These are phyloP conservation scores for Scedosporium apiospermum DNA, from an alignment of 2,329 filamentous ascomycete species.

Conservation along the genomic window DNA sequence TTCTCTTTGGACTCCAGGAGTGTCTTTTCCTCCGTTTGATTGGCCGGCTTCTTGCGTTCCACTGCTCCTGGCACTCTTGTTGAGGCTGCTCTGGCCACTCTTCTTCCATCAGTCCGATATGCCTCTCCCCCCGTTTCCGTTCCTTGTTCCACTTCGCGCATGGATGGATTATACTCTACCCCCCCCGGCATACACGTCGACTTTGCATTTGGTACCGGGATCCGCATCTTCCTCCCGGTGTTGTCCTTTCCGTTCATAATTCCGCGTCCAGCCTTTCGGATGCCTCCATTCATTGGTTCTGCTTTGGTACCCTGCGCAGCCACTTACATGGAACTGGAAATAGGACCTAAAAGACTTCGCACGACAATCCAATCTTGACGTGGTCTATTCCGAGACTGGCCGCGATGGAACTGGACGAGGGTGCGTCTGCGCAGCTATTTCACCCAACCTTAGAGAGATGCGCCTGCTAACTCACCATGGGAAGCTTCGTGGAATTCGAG, in stretches of 20 bases:
- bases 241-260: not conserved
- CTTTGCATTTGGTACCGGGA: not conserved
- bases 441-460: constrained; percentile 6
- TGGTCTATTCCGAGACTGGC: constrained; percentile 94
- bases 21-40: not conserved
- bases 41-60: not conserved
- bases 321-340: constrained; percentile 71
- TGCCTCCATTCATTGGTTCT: not conserved
- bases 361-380: constrained; percentile 89
- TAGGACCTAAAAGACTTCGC: constrained; percentile 99
- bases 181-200: not conserved
- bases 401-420: constrained; percentile 88
- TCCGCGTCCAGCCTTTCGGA: not conserved
- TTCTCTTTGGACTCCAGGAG: constrained; percentile 35
- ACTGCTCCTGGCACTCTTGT: not conserved
- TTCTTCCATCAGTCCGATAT: not conserved
- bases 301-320: constrained; percentile 37
- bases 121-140: not conserved
- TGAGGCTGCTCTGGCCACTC: not conserved
- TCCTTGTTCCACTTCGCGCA: not conserved
- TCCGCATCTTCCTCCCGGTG: not conserved
- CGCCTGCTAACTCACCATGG: not conserved
- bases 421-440: constrained; percentile 43
- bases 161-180: not conserved
- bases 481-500: constrained; percentile 95